A percentile compares a stretch with the other conserved stretches of the same genome.
These are phyloP conservation scores for Paracoccidioides lutzii DNA, from an alignment of 2,329 filamentous ascomycete genomes.

Conservation along the genomic window DNA sequence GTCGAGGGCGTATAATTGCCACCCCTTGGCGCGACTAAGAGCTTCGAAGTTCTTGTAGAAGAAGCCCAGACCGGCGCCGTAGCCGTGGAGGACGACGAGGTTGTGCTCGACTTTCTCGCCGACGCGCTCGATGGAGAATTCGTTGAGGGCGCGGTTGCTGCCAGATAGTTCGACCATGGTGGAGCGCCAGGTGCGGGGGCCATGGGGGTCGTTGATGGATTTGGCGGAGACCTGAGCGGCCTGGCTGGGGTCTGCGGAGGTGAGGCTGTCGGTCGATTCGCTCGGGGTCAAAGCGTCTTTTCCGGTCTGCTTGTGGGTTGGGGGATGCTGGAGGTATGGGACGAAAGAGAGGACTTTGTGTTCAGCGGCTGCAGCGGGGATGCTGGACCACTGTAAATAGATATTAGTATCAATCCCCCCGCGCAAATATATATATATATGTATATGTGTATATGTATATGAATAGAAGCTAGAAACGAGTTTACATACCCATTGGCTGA, in stretches of 20 bases:
- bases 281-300: conserved; percentile 13
- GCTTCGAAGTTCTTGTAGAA: conserved; percentile 98
- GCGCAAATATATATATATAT: conserved; percentile 6
- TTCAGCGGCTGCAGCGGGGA: conserved; percentile 75
- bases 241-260: conserved; percentile 26
- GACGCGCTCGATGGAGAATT: conserved; percentile 77
- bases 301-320: conserved; percentile 53
- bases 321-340: conserved; percentile 64
- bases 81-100: conserved; percentile 91
- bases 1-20: conserved; percentile 88
- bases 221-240: conserved; percentile 35
- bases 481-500: conserved; percentile 58
- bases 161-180: conserved; percentile 73
- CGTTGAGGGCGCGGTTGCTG: conserved; percentile 77
- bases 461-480: conserved; percentile 6
- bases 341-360: conserved; percentile 77
- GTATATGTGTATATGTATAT: conserved; percentile 1
- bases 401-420: too few relatives aligned
- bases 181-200: conserved; percentile 73
- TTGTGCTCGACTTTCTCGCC: conserved; percentile 71
- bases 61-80: conserved; percentile 89
- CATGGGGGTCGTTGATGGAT: conserved; percentile 58
- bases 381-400: conserved; percentile 57
- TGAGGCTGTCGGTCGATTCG: conserved; percentile 18
- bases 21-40: conserved; percentile 62